Base-by-base conservation (phyloP, 2,329 filamentous ascomycete genomes). In the Arthrobotrys megalospora region DNA sequence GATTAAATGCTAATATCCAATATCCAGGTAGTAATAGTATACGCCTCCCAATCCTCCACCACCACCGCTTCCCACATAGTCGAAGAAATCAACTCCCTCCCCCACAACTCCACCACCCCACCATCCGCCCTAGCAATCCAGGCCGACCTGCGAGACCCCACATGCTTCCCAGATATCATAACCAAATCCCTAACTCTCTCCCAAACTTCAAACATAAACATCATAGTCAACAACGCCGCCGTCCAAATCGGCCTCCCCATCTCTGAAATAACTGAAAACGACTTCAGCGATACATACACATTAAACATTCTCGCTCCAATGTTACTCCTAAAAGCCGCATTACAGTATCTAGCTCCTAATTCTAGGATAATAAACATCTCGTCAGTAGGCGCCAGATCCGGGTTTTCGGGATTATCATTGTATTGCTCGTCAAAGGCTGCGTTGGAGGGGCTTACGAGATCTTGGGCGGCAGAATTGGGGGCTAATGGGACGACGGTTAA, bases 391-490 rank as follows among this genome's bases (percentile, higher is more conserved):
- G 86, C 85, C 0, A 84, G 89, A 0, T 84, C 86, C 1, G 73
- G 73, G 12, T 71, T 77, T 32, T 21, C 66, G 12, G 73, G 73
- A 10, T 63, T 77, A 21, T 77, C 73, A n/a, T 82, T 89, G 1
- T 91, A 91, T 82, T 86, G 85, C 55, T 86, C 87, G 0, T 88
- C 86, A 3, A 91, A 91, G 81, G 88, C 88, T 0, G 90, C 89
- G 5, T 82, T 91, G 14, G 89, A 91, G 82, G 88, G 86, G 0
- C 82, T 91, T 68, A 91, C 90, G 8, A 84, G 89, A 6, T 86
- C 85, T 52, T 88, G 88, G 86, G 89, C 90, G 0, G 85, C 85
- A 0, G 89, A 91, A 83, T 83, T 91, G 7, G 89, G 89, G 0
- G 60, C 1, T 5, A 83, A 86, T 72, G 88, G 89, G 0, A 88